Evolutionary conservation across 1,139 yeast species (phyloP).

Genomic region (Chernovozyma sophiae-reginae): DNA sequence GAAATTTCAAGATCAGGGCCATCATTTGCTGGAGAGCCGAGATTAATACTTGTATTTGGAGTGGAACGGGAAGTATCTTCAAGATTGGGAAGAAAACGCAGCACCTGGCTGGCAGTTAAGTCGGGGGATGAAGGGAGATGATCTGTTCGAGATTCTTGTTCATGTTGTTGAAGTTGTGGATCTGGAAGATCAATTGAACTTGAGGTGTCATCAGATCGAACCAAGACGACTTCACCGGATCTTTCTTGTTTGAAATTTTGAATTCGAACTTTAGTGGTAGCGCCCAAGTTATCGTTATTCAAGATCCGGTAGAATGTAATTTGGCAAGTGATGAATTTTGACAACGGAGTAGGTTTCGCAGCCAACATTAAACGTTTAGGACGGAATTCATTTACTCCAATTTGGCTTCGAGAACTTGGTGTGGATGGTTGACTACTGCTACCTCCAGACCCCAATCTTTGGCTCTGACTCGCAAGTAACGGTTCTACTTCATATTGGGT

Average conservation of each 20-base stretch:
- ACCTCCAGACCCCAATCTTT: background rate
- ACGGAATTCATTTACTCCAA: background rate
- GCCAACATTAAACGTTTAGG: constrained; percentile 2
- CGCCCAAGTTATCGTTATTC: background rate
- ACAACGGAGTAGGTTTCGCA: background rate
- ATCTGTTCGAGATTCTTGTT: background rate
- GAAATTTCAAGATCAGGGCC: background rate
- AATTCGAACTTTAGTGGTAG: constrained; percentile 2
- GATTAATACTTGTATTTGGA: background rate
- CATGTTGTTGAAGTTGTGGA: too few species aligned
- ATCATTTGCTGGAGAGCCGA: background rate
- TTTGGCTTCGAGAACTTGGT: background rate
- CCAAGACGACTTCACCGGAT: constrained; percentile 2
- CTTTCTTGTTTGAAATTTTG: constrained; percentile 4
- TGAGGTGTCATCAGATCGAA: background rate
- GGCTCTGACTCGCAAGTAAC: background rate
- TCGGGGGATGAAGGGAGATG: constrained; percentile 17
- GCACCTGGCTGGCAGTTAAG: constrained; percentile 10
- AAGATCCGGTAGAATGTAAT: constrained; percentile 33
- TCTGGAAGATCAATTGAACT: background rate
- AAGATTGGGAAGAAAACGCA: background rate
- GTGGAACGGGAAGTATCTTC: background rate
- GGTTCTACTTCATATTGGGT: constrained; percentile 10
- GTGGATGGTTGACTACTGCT: constrained; percentile 1
- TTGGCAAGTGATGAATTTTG: constrained; percentile 20